Base-by-base conservation (phyloP, 257 asterid species). In the Lycium ferocissimum region DNA sequence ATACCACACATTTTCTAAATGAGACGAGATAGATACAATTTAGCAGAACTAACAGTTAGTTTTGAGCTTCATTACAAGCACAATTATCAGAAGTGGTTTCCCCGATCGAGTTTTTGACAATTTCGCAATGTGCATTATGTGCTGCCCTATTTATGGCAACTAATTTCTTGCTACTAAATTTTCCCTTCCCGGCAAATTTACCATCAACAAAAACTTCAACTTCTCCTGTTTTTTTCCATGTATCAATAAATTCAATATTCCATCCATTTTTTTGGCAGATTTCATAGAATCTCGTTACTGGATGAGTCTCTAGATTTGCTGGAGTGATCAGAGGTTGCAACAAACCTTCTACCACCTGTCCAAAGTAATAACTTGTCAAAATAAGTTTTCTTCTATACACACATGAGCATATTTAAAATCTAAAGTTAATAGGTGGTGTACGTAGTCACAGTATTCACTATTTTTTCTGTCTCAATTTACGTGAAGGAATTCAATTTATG, bases 71-170 rank as follows among this genome's bases (percentile, higher is more conserved):
- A 51, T 76, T 76, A 51, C 4, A 26, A 51, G n/a, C 58, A 51
- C 59, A 1, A 49, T 75, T 26, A 75, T 75, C 22, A 22, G 7
- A 13, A 49, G 62, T 51, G 22, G 82, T 33, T 81, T 53, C 20
- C 26, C n/a, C 6, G 0, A 1, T 43, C 26, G 62, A 51, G 45
- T 72, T 79, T 9, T 18, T 69, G n/a, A 56, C 37, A 62, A 86
- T 62, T 3, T 85, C 49, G 1, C 71, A 20, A 38, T 87, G 87
- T 0, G 93, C 94, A 51, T 83, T 18, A 14, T 84, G 22, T 2
- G 95, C 94, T 4, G 97, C 97, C 54, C 93, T 89, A 47, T 88
- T 90, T 14, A 80, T 22, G 3, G 94, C 97, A 80, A 85, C 84
- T 1, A 84, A 14, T 53, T 63, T 92, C 84, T 91, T 93, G 49